Conservation (phyloP, 169 alveolate species). For the Plasmodium gallinaceum region DNA sequence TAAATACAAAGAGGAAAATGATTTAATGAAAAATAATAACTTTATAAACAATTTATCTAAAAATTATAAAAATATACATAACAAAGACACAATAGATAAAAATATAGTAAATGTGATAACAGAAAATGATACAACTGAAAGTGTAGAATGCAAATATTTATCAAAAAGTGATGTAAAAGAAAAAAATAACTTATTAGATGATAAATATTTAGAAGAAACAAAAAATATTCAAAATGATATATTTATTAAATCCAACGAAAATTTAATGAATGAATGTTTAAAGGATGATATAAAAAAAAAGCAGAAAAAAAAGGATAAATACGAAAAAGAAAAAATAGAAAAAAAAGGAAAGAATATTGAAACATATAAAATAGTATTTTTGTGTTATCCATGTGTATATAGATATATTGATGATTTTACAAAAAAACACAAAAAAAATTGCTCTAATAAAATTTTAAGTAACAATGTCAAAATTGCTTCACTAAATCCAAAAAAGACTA, state of each 20-base stretch:
- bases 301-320: slow-evolving; percentile 29
- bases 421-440: slow-evolving; percentile 40
- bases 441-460: slow-evolving; percentile 65
- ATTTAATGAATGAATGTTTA: background rate
- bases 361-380: slow-evolving; percentile 67
- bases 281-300: slow-evolving; percentile 25
- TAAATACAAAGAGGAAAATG: too few relatives aligned
- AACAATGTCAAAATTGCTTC: slow-evolving; percentile 73
- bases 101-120: background rate
- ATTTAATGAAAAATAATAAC: too few relatives aligned
- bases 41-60: too few relatives aligned
- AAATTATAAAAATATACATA: too few relatives aligned
- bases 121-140: background rate
- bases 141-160: background rate
- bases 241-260: slow-evolving; percentile 6
- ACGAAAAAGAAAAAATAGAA: slow-evolving; percentile 35
- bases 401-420: slow-evolving; percentile 70
- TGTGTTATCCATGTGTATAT: slow-evolving; percentile 73
- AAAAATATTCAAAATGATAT: background rate
- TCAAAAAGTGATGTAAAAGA: slow-evolving; percentile 6
- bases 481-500: slow-evolving; percentile 39
- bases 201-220: background rate
- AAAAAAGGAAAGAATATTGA: slow-evolving; percentile 15
- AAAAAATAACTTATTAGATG: background rate
- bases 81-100: too few relatives aligned